These are phyloP conservation scores for Hymenoscyphus fructigenus DNA, from an alignment of 2,329 filamentous ascomycete species.

Conservation along the genomic window DNA sequence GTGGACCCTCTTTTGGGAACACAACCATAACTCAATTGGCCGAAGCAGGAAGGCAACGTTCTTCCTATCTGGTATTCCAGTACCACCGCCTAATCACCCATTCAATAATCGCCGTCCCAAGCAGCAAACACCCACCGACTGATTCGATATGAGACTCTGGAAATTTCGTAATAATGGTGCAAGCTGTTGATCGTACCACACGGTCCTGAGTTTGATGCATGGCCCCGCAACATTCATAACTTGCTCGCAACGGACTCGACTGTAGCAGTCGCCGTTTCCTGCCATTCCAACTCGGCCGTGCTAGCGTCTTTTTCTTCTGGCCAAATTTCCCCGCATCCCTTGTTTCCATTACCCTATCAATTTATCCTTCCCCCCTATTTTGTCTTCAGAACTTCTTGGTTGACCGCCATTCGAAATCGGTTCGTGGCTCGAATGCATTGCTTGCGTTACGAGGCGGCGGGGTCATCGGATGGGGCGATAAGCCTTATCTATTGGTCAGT, in stretches of 20 bases:
- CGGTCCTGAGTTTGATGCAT: neutral
- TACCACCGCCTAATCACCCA: neutral
- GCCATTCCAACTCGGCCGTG: neutral
- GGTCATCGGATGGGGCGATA: constrained; percentile 17
- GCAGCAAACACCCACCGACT: neutral
- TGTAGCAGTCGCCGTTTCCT: neutral
- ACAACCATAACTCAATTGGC: neutral
- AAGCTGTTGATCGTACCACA: neutral
- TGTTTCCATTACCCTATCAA: neutral
- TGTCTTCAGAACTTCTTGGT: no score
- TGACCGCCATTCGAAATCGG: constrained; percentile 6
- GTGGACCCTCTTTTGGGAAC: neutral
- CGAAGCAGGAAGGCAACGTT: neutral
- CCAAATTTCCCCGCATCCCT: neutral
- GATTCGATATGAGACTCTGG: neutral
- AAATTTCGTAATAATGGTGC: constrained; percentile 6
- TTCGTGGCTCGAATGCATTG: neutral
- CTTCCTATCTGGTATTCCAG: constrained; percentile 1
- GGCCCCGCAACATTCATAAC: neutral
- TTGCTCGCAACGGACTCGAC: neutral
- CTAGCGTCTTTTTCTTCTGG: neutral
- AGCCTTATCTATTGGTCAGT: constrained; percentile 18
- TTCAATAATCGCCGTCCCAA: neutral
- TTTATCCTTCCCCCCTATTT: neutral
- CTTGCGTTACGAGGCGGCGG: constrained; percentile 8